Evolutionary conservation across 2,329 filamentous ascomycete genomes (phyloP).

Genomic region (Exophiala viscosa): DNA sequence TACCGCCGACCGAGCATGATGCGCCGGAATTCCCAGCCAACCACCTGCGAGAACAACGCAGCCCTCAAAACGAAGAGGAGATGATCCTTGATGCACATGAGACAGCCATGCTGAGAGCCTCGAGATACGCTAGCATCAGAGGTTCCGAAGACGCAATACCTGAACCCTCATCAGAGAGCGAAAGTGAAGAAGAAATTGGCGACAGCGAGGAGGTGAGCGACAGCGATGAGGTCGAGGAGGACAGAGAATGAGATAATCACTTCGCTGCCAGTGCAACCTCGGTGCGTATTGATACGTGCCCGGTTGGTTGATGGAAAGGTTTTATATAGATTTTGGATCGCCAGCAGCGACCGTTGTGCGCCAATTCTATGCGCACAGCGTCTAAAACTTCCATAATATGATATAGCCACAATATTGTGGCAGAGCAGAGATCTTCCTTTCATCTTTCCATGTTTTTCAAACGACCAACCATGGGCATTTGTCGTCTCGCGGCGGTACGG

Average conservation of each 20-base stretch:
- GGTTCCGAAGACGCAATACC: slow-evolving; percentile 21
- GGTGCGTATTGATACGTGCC: too few relatives aligned
- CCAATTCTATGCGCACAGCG: too few relatives aligned
- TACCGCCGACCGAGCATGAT: slow-evolving; percentile 27
- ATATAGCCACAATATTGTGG: too few relatives aligned
- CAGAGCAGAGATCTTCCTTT: too few relatives aligned
- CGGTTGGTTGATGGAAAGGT: too few relatives aligned
- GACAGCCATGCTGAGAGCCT: slow-evolving; percentile 10
- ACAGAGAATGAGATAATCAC: neutral
- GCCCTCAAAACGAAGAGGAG: slow-evolving; percentile 6
- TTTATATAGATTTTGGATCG: too few relatives aligned
- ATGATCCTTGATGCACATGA: slow-evolving; percentile 23
- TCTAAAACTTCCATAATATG: too few relatives aligned
- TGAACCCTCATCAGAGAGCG: slow-evolving; percentile 12
- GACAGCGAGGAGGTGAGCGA: neutral
- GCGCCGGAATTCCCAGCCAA: slow-evolving; percentile 8
- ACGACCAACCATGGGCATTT: too few relatives aligned
- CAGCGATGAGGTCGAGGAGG: neutral
- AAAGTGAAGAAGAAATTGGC: slow-evolving; percentile 5
- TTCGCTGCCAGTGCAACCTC: too few relatives aligned
- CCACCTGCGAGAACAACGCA: neutral
- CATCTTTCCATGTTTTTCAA: too few relatives aligned
- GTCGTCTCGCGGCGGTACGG: too few relatives aligned
- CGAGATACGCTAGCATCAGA: slow-evolving; percentile 16
- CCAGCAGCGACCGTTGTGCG: too few relatives aligned